Percentiles rank a stretch among this genome's conserved stretches.
Evolutionary conservation across 2,329 filamentous ascomycete genomes (phyloP).

Genomic region (Orbilia javanica): DNA sequence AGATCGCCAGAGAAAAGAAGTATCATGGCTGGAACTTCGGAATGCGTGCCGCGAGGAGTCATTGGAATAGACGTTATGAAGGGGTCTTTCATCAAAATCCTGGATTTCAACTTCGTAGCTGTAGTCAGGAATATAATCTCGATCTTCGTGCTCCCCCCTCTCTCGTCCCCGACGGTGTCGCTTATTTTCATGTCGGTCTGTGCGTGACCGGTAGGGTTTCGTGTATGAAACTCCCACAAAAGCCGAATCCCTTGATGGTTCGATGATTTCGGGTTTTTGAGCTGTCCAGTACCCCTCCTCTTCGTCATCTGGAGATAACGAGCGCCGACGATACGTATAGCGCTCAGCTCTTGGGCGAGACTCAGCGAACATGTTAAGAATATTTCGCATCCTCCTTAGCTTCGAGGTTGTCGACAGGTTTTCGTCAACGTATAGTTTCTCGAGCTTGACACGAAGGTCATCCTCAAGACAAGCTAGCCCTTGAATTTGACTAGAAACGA

Average conservation of each 20-base stretch:
- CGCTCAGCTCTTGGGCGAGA: constrained; percentile 42
- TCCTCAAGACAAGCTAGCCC: constrained; percentile 47
- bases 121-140: constrained; percentile 35
- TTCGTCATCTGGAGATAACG: constrained; percentile 38
- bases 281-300: constrained; percentile 45
- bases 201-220: constrained; percentile 39
- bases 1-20: constrained; percentile 56
- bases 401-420: constrained; percentile 52
- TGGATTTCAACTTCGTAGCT: constrained; percentile 50
- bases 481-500: constrained; percentile 45
- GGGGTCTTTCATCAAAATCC: constrained; percentile 36
- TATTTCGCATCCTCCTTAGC: constrained; percentile 51
- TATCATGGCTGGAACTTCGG: constrained; percentile 56
- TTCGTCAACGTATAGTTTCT: constrained; percentile 56
- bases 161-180: constrained; percentile 50
- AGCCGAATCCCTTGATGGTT: constrained; percentile 33
- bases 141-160: constrained; percentile 18
- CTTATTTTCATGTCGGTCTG: constrained; percentile 53
- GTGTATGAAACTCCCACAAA: constrained; percentile 48
- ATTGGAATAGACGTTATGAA: constrained; percentile 36
- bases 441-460: constrained; percentile 51
- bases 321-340: constrained; percentile 52
- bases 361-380: constrained; percentile 38
- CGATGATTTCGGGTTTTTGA: constrained; percentile 46
- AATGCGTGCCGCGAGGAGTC: constrained; percentile 51